A percentile compares a stretch with the other conserved stretches of the same genome.
Conservation (phyloP, 2,329 filamentous ascomycete species). For the Metarhizium anisopliae region DNA sequence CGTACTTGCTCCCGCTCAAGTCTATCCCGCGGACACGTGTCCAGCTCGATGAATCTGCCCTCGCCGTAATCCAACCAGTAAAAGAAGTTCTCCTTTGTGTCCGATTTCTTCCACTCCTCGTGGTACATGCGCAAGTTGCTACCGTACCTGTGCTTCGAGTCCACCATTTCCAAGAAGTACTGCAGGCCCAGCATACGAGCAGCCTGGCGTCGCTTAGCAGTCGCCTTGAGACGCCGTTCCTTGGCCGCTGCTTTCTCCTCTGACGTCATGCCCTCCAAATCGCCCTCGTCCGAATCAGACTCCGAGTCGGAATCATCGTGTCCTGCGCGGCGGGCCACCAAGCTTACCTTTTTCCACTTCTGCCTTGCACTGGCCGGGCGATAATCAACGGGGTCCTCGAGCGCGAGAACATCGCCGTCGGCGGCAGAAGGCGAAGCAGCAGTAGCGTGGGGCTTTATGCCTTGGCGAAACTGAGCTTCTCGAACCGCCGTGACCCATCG, state of each 20-base stretch:
- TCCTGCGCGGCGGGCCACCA: conserved; percentile 63
- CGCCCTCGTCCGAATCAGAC: conserved; percentile 32
- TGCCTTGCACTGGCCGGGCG: conserved; percentile 39
- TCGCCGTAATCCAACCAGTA: conserved; percentile 85
- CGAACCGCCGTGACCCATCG: conserved; percentile 61
- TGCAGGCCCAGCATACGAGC: conserved; percentile 76
- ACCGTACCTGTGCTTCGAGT: conserved; percentile 80
- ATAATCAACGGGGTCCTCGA: conserved; percentile 10
- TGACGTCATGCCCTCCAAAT: conserved; percentile 21
- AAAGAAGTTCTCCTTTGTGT: conserved; percentile 83
- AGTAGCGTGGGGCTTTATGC: conserved; percentile 34
- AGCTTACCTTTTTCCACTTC: conserved; percentile 68
- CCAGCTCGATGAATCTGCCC: conserved; percentile 60
- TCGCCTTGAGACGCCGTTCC: conserved; percentile 37
- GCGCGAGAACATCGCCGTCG: conserved; percentile 3
- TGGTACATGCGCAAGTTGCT: conserved; percentile 77
- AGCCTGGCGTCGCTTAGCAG: conserved; percentile 50
- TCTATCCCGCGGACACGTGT: conserved; percentile 62
- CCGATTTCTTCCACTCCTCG: conserved; percentile 67
- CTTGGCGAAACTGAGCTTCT: conserved; percentile 45
- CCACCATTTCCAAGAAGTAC: conserved; percentile 81
- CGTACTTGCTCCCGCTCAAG: conserved; percentile 73
- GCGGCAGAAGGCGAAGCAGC: background rate
- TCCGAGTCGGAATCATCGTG: conserved; percentile 50
- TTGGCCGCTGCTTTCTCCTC: conserved; percentile 29